Evolutionary conservation across 2,329 filamentous ascomycete species (phyloP).

Genomic region (Ophiocordyceps unilateralis): DNA sequence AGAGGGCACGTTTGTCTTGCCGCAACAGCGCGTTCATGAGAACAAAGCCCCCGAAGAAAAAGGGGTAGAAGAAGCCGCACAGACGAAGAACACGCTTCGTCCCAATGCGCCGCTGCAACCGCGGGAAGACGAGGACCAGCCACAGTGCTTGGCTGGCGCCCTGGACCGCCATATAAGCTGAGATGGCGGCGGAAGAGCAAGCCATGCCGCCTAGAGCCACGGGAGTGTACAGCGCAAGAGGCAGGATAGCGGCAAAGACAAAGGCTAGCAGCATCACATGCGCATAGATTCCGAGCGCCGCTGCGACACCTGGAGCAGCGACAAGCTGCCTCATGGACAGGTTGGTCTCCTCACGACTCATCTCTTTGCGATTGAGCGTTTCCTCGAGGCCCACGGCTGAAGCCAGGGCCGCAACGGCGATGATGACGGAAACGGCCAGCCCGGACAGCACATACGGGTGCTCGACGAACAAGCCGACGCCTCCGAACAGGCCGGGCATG

Average conservation of each 20-base stretch:
- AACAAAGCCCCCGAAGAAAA: slow-evolving; percentile 44
- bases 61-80: slow-evolving; percentile 39
- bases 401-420: slow-evolving; percentile 32
- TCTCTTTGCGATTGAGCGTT: slow-evolving; percentile 24
- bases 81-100: slow-evolving; percentile 46
- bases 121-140: slow-evolving; percentile 54
- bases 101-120: slow-evolving; percentile 45
- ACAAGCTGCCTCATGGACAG: slow-evolving; percentile 27
- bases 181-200: slow-evolving; percentile 46
- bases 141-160: slow-evolving; percentile 53
- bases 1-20: slow-evolving; percentile 22
- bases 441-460: slow-evolving; percentile 40
- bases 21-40: slow-evolving; percentile 30
- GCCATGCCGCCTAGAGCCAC: slow-evolving; percentile 45
- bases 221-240: slow-evolving; percentile 52
- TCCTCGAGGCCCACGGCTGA: slow-evolving; percentile 44
- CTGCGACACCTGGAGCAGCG: slow-evolving; percentile 43
- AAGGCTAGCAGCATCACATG: slow-evolving; percentile 54
- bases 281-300: slow-evolving; percentile 47
- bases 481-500: slow-evolving; percentile 37
- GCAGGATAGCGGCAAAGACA: slow-evolving; percentile 52
- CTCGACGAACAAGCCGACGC: slow-evolving; percentile 24
- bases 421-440: slow-evolving; percentile 36
- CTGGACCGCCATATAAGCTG: slow-evolving; percentile 43
- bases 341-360: background rate